Evolutionary conservation across 75 land plant species (phyloP).

Genomic region (Adiantum capillusveneris): DNA sequence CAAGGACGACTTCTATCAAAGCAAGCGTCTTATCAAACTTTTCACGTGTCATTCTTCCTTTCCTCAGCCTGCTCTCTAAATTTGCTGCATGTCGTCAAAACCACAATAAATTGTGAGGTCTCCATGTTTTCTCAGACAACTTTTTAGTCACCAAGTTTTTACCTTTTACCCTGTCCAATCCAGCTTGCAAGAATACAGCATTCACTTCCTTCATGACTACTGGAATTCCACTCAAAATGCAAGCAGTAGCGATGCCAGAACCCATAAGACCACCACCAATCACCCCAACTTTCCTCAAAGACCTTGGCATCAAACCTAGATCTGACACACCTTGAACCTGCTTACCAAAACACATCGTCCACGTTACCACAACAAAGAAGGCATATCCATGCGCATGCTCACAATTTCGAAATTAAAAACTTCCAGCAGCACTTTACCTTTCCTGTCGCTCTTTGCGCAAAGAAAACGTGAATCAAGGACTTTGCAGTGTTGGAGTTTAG

Average conservation of each 20-base stretch:
- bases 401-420: no score
- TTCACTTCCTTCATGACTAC: conserved; percentile 84
- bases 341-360: no score
- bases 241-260: conserved; percentile 95
- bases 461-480: conserved; percentile 74
- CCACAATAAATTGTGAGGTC: no score
- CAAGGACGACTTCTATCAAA: conserved; percentile 65
- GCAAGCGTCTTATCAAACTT: conserved; percentile 56
- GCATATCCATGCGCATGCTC: no score
- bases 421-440: conserved; percentile 56
- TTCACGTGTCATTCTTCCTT: conserved; percentile 49
- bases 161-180: conserved; percentile 77
- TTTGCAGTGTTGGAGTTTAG: conserved; percentile 54
- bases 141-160: neutral
- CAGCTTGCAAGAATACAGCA: conserved; percentile 58
- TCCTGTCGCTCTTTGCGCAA: conserved; percentile 71
- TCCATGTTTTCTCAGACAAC: no score
- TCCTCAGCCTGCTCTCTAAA: conserved; percentile 51
- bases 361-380: no score
- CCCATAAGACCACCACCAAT: conserved; percentile 99
- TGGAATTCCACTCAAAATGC: conserved; percentile 46
- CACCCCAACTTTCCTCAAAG: conserved; percentile 67
- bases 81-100: no score
- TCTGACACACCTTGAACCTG: conserved; percentile 92
- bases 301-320: conserved; percentile 70